phyloP scores from a whole-genome alignment of 2,329 filamentous ascomycete genomes.

The Alternaria tenuissima region DNA sequence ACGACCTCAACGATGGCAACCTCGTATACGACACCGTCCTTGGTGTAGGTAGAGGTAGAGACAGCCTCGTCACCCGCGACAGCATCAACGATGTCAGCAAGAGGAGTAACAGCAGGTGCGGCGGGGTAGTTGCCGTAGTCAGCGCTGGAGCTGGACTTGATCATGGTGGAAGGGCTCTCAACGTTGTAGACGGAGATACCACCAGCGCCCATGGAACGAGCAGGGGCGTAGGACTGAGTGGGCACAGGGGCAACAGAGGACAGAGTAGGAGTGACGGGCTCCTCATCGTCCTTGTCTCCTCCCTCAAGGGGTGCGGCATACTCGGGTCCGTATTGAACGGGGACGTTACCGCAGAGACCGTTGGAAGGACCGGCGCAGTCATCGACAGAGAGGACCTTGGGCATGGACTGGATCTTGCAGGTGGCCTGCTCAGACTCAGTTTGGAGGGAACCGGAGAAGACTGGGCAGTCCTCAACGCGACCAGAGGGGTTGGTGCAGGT shows the following conservation, averaged over 20 bases:
- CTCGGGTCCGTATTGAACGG: slow-evolving; percentile 56
- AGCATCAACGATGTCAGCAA: slow-evolving; percentile 23
- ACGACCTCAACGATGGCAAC: slow-evolving; percentile 55
- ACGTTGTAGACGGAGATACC: slow-evolving; percentile 47
- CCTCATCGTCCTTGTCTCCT: slow-evolving; percentile 29
- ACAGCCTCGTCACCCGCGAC: slow-evolving; percentile 33
- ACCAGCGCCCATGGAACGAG: slow-evolving; percentile 39
- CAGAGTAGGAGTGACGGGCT: slow-evolving; percentile 31
- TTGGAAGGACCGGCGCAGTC: slow-evolving; percentile 64
- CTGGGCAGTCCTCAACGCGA: slow-evolving; percentile 72
- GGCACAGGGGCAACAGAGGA: slow-evolving; percentile 37
- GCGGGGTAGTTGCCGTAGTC: neutral
- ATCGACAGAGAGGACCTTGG: slow-evolving; percentile 65
- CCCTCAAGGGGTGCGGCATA: slow-evolving; percentile 47
- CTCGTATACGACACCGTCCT: slow-evolving; percentile 55
- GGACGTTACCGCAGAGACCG: slow-evolving; percentile 72
- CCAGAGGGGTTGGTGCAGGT: slow-evolving; percentile 78
- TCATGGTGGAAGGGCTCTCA: slow-evolving; percentile 17
- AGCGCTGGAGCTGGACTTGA: slow-evolving; percentile 13
- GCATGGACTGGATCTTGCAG: slow-evolving; percentile 70
- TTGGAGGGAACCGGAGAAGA: slow-evolving; percentile 71
- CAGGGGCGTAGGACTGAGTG: slow-evolving; percentile 46
- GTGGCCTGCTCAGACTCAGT: slow-evolving; percentile 60
- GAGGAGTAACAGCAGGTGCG: slow-evolving; percentile 25
- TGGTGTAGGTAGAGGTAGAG: slow-evolving; percentile 54